Conservation (phyloP, 345 rosid species). For the Melastoma malabathricum region DNA sequence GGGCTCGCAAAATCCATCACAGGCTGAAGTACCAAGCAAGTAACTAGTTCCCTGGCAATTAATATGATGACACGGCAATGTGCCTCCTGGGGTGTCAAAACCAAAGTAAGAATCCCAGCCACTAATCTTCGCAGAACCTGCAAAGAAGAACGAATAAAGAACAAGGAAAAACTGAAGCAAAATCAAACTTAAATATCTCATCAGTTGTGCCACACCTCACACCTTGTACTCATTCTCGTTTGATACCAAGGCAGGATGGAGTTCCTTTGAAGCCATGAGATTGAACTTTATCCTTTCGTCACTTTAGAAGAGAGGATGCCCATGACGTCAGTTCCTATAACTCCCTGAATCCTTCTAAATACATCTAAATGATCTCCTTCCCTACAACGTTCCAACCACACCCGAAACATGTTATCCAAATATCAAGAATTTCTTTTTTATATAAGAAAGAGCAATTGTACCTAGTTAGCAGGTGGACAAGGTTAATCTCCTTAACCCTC, state of each 20-base stretch:
- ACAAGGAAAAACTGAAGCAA: slow-evolving; percentile 3
- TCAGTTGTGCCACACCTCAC: slow-evolving; percentile 25
- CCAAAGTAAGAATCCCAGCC: slow-evolving; percentile 75
- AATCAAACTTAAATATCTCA: slow-evolving; percentile 4
- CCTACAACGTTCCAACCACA: slow-evolving; percentile 57
- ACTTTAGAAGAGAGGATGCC: slow-evolving; percentile 68
- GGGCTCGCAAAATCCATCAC: slow-evolving; percentile 73
- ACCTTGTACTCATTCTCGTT: slow-evolving; percentile 99
- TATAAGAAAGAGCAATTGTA: slow-evolving; percentile 11
- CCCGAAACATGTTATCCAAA: too few species aligned
- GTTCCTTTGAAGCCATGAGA: slow-evolving; percentile 78
- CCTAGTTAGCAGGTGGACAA: slow-evolving; percentile 83
- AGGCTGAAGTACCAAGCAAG: slow-evolving; percentile 93
- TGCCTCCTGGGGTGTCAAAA: slow-evolving; percentile 82
- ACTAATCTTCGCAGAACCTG: slow-evolving; percentile 78
- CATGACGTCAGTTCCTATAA: slow-evolving; percentile 87
- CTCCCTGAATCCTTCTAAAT: slow-evolving; percentile 84
- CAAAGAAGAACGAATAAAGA: slow-evolving; percentile 6
- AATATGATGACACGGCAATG: slow-evolving; percentile 82
- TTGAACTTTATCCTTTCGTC: slow-evolving; percentile 80
- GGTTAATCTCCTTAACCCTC: slow-evolving; percentile 71
- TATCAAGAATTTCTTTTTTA: too few species aligned
- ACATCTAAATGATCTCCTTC: slow-evolving; percentile 90
- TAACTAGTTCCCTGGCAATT: slow-evolving; percentile 85
- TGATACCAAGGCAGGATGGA: slow-evolving; percentile 92